Percentiles rank a stretch among this genome's conserved stretches.
These are phyloP conservation scores for Chrysochromulina parva DNA, from an alignment of 78 protist species.

Conservation along the genomic window DNA sequence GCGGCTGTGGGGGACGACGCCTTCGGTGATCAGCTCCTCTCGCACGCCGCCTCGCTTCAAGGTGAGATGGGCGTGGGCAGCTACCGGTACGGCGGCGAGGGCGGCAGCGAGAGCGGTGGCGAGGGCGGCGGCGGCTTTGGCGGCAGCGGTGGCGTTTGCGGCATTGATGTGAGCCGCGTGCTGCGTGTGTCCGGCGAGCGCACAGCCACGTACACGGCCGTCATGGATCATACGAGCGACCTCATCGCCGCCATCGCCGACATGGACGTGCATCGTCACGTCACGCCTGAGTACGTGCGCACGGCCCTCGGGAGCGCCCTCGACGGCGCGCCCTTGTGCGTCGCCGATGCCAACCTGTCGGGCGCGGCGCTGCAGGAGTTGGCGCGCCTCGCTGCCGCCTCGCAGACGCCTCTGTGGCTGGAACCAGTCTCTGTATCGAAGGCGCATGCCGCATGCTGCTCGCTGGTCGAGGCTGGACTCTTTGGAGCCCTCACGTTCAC, in stretches of 20 bases:
- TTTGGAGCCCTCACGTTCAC: not conserved
- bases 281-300: not conserved
- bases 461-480: not conserved
- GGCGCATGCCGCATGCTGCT: not conserved
- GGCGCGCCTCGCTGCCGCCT: not conserved
- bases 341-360: slow-evolving; percentile 4
- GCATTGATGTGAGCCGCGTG: not conserved
- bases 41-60: not conserved
- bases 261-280: not conserved
- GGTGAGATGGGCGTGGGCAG: not conserved
- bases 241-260: not conserved
- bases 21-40: not conserved
- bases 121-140: not conserved
- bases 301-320: not conserved
- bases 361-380: not conserved
- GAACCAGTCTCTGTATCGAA: not conserved
- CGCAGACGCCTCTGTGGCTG: not conserved
- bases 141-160: not conserved
- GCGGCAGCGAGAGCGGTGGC: too few species aligned
- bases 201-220: slow-evolving; percentile 5
- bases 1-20: slow-evolving; percentile 32
- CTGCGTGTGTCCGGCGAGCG: not conserved
- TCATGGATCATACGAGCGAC: not conserved
- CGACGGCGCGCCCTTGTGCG: not conserved
- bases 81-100: too few species aligned